A percentile compares a stretch with the other conserved stretches of the same genome.
Evolutionary conservation across 2,329 filamentous ascomycete species (phyloP).

Genomic region (Talaromyces islandicus): DNA sequence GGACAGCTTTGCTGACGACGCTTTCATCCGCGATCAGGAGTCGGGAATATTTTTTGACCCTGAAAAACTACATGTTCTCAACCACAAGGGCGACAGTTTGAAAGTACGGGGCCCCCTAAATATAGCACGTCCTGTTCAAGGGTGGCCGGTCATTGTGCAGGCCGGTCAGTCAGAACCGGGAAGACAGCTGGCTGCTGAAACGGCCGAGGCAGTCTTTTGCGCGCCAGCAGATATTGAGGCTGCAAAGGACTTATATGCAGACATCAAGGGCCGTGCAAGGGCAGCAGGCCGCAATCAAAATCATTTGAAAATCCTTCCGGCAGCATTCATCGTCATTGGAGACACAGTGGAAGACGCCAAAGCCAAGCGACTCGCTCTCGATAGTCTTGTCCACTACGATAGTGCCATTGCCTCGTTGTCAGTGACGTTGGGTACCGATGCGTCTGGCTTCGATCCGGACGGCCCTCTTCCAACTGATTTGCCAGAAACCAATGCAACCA

Average conservation of each 20-base stretch:
- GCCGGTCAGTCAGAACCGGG: constrained; percentile 51
- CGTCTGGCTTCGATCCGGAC: constrained; percentile 45
- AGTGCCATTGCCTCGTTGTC: constrained; percentile 50
- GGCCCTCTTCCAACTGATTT: constrained; percentile 43
- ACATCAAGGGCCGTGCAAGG: constrained; percentile 45
- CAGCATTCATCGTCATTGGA: constrained; percentile 46
- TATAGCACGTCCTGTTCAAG: constrained; percentile 49
- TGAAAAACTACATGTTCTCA: constrained; percentile 46
- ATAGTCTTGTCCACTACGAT: constrained; percentile 50
- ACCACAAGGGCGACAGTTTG: constrained; percentile 46
- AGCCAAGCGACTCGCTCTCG: constrained; percentile 44
- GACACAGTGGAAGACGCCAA: constrained; percentile 46
- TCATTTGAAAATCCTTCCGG: constrained; percentile 49
- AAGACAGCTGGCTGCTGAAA: constrained; percentile 47
- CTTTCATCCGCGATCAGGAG: constrained; percentile 45
- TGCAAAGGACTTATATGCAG: constrained; percentile 45
- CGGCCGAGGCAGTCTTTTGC: constrained; percentile 50
- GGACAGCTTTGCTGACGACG: constrained; percentile 53
- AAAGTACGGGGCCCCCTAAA: constrained; percentile 46
- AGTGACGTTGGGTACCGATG: constrained; percentile 43
- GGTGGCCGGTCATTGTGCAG: constrained; percentile 52
- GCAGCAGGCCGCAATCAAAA: constrained; percentile 42
- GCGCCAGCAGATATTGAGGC: constrained; percentile 41
- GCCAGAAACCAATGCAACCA: constrained; percentile 51
- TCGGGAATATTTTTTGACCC: constrained; percentile 48